Conservation (phyloP, 257 asterid species). For the Solanum sparsipilum region DNA sequence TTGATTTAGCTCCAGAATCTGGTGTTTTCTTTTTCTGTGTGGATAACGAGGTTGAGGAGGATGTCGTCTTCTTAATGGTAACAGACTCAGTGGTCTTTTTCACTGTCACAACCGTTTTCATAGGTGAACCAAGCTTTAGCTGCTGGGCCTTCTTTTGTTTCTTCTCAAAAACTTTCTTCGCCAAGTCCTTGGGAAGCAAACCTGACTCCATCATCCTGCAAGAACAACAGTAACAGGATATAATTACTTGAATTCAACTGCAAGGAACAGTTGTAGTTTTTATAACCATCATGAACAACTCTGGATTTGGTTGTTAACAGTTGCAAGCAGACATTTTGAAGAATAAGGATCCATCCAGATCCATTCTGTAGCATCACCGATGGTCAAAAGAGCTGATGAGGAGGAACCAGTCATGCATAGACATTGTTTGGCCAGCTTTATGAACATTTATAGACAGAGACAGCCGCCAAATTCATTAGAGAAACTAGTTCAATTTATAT, state of each 20-base stretch:
- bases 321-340: not conserved
- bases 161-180: conserved; percentile 57
- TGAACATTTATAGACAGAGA: not conserved
- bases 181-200: conserved; percentile 66
- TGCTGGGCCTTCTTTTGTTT: conserved; percentile 50
- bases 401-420: not conserved
- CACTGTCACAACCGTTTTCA: conserved; percentile 43
- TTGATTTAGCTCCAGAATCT: conserved; percentile 22
- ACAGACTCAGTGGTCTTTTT: conserved; percentile 28
- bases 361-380: not conserved
- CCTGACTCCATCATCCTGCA: conserved; percentile 97
- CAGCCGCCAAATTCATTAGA: not conserved
- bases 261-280: not conserved
- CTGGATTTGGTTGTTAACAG: not conserved
- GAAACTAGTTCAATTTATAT: not conserved
- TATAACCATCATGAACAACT: not conserved
- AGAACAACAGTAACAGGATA: not conserved
- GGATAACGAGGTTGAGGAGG: conserved; percentile 17
- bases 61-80: conserved; percentile 26
- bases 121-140: conserved; percentile 57
- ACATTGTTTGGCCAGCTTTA: not conserved
- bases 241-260: not conserved
- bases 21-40: conserved; percentile 38
- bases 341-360: not conserved
- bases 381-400: not conserved